Conservation (phyloP, 2,329 filamentous ascomycete genomes). For the Alternaria burnsii region DNA sequence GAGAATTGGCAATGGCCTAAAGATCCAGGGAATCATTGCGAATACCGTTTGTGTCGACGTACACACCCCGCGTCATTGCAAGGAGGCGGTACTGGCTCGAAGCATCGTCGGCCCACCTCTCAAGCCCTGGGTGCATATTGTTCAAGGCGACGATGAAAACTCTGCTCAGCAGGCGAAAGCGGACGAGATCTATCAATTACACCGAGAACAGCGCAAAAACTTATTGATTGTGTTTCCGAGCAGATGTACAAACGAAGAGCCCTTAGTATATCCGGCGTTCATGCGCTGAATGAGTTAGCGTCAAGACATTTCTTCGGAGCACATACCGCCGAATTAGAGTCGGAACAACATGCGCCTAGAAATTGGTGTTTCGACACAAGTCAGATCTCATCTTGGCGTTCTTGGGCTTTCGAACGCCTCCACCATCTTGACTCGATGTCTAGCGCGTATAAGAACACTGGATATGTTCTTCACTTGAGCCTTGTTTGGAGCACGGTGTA, state of each 20-base stretch:
- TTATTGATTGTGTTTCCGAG: neutral
- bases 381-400: neutral
- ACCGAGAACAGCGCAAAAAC: neutral
- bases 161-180: neutral
- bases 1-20: neutral
- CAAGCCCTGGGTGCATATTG: neutral
- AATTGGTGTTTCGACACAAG: neutral
- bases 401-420: neutral
- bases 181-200: neutral
- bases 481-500: neutral
- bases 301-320: neutral
- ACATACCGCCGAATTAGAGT: neutral
- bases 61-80: neutral
- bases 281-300: neutral
- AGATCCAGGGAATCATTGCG: neutral
- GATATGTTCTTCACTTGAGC: neutral
- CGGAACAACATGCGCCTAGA: slow-evolving; percentile 2
- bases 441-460: neutral
- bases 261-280: neutral
- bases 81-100: neutral
- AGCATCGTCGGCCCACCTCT: neutral
- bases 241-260: neutral
- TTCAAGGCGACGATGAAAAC: neutral
- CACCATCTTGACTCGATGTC: neutral
- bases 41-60: neutral